phyloP scores from a whole-genome alignment of 176 grass and related monocot genomes.

The Oryza officinalis region DNA sequence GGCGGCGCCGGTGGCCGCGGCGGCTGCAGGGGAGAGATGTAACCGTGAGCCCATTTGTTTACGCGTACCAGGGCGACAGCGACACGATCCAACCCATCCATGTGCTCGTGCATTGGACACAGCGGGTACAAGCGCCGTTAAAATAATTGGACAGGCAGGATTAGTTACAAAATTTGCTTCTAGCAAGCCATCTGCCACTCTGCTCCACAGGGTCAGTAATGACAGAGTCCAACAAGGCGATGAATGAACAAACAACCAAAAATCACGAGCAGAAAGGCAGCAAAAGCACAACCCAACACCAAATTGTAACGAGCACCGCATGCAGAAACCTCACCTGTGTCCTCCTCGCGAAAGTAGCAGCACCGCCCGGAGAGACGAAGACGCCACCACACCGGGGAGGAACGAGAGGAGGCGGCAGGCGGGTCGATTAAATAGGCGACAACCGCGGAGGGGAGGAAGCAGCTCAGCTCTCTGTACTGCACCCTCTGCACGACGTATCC shows the following conservation, averaged over 20 bases:
- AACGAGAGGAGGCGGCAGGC: neutral
- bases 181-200: neutral
- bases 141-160: no score
- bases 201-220: neutral
- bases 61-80: neutral
- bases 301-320: neutral
- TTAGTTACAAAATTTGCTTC: neutral
- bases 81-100: neutral
- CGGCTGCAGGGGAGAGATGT: conserved; percentile 16
- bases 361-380: neutral
- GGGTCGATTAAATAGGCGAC: conserved; percentile 9
- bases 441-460: neutral
- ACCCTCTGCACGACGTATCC: neutral
- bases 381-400: neutral
- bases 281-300: neutral
- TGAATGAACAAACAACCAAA: neutral
- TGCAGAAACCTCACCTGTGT: neutral
- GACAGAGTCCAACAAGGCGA: neutral
- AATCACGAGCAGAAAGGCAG: neutral
- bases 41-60: conserved; percentile 30
- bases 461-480: conserved; percentile 14
- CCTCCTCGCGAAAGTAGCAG: neutral
- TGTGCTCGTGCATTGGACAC: conserved; percentile 23
- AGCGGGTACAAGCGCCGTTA: no score
- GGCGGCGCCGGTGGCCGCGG: neutral